Base-by-base conservation (phyloP, 805 yeast genomes). In the Kregervanrija fluxuum region DNA sequence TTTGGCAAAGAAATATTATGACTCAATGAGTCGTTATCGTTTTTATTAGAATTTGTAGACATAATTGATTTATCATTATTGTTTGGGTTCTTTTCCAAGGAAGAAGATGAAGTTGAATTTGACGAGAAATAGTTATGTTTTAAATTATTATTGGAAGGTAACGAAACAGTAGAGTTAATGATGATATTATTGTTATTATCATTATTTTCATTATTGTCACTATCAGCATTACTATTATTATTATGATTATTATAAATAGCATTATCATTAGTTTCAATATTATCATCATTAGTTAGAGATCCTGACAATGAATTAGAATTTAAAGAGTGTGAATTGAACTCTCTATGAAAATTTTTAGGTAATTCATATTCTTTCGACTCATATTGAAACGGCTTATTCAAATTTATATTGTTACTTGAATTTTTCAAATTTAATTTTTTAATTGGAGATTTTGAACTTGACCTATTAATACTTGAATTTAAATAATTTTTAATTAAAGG, bases 301-400 rank as follows among this genome's bases (percentile, higher is more conserved):
- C 22, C 40, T 35, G 37, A 43, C 13, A 42, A 38, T 42, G 16
- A 41, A 35, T 34, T 49, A 22, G 28, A 22, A 22, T 22, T 22
- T 22, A 22, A 22, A 4, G 35, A n/a, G 8, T 28, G 17, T 13
- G 14, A 31, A 12, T 17, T 16, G 15, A 15, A 33, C 5, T 38
- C 28, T 33, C 33, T n/a, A 39, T 46, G 62, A 38, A 59, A 57
- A 35, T 56, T 52, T 30, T 57, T 54, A 10, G 67, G 62, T n/a
- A 62, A 51, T 36, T 64, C 67, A 45, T 64, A 64, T 2, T 48
- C 44, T 35, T 57, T 44, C 14, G 65, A 49, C 45, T 64, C 65
- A 49, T 58, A 64, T 42, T 62, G 61, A 49, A 64, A 64, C 8
- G 66, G 67, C 41, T 22, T 50, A 56, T 40, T 50, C 52, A 10